These are phyloP conservation scores for Sporothrix schenckii DNA, from an alignment of 2,329 filamentous ascomycete species.

Conservation along the genomic window DNA sequence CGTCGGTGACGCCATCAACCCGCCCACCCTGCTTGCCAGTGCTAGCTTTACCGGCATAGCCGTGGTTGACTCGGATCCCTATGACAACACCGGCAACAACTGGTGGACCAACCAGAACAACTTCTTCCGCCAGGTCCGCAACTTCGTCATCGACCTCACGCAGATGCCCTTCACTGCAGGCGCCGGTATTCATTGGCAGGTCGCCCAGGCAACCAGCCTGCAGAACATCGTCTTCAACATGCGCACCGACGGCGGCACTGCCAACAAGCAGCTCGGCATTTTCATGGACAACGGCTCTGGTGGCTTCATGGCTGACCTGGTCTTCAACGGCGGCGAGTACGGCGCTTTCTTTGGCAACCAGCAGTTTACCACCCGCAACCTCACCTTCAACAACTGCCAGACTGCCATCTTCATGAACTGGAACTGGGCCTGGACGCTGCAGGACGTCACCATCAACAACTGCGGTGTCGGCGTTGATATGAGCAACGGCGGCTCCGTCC, in stretches of 20 bases:
- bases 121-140: slow-evolving; percentile 81
- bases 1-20: slow-evolving; percentile 73
- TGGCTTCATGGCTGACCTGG: slow-evolving; percentile 80
- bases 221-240: slow-evolving; percentile 84
- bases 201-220: slow-evolving; percentile 78
- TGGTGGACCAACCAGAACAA: slow-evolving; percentile 82
- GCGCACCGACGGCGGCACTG: slow-evolving; percentile 64
- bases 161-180: slow-evolving; percentile 62
- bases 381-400: slow-evolving; percentile 79
- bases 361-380: slow-evolving; percentile 82
- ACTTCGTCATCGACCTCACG: slow-evolving; percentile 78
- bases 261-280: slow-evolving; percentile 73
- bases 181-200: slow-evolving; percentile 81
- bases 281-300: slow-evolving; percentile 86
- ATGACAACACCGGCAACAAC: slow-evolving; percentile 67
- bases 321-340: slow-evolving; percentile 78
- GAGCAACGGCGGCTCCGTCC: slow-evolving; percentile 62
- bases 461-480: slow-evolving; percentile 79
- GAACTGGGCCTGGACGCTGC: slow-evolving; percentile 87
- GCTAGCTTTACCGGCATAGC: slow-evolving; percentile 79
- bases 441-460: slow-evolving; percentile 73
- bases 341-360: slow-evolving; percentile 83
- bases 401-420: slow-evolving; percentile 88
- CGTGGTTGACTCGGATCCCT: slow-evolving; percentile 86
- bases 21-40: slow-evolving; percentile 75